These are phyloP conservation scores for Diplodia sapinea DNA, from an alignment of 2,329 filamentous ascomycete genomes.

Conservation along the genomic window DNA sequence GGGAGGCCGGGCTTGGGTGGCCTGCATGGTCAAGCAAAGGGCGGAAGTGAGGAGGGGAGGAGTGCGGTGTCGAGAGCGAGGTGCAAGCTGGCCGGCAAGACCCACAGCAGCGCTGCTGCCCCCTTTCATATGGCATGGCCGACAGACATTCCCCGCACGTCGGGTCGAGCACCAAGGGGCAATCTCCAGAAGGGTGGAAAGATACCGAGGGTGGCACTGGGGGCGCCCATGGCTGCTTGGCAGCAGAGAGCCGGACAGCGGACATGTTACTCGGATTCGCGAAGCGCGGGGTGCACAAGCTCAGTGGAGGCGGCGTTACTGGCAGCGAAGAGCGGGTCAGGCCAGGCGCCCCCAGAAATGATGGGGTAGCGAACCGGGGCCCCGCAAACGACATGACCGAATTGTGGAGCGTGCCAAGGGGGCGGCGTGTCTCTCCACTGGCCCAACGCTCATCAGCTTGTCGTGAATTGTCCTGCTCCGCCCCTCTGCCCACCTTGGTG, in stretches of 20 bases:
- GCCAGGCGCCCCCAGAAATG: not conserved
- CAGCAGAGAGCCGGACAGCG: not conserved
- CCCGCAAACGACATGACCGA: constrained; percentile 23
- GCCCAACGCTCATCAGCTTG: constrained; percentile 5
- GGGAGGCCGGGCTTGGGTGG: constrained; percentile 4
- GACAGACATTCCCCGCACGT: constrained; percentile 24
- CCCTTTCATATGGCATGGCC: constrained; percentile 15
- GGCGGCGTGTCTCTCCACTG: constrained; percentile 18
- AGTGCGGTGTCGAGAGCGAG: not conserved
- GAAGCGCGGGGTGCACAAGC: constrained; percentile 12
- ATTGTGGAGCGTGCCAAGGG: constrained; percentile 17
- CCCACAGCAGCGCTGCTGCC: constrained; percentile 1
- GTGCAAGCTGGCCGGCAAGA: not conserved
- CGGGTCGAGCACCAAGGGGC: not conserved
- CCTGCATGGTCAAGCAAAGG: constrained; percentile 8
- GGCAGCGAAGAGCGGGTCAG: constrained; percentile 3
- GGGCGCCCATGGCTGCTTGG: constrained; percentile 4
- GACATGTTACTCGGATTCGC: constrained; percentile 18
- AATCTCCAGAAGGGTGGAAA: constrained; percentile 17
- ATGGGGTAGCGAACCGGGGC: constrained; percentile 12
- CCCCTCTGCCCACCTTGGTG: constrained; percentile 13
- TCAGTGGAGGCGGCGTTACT: not conserved
- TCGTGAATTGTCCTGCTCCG: constrained; percentile 2
- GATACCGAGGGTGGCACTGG: constrained; percentile 23
- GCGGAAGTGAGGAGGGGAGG: not conserved